These are phyloP conservation scores for Fistulifera pelliculosa DNA, from an alignment of 108 stramenopile genomes.

Conservation along the genomic window DNA sequence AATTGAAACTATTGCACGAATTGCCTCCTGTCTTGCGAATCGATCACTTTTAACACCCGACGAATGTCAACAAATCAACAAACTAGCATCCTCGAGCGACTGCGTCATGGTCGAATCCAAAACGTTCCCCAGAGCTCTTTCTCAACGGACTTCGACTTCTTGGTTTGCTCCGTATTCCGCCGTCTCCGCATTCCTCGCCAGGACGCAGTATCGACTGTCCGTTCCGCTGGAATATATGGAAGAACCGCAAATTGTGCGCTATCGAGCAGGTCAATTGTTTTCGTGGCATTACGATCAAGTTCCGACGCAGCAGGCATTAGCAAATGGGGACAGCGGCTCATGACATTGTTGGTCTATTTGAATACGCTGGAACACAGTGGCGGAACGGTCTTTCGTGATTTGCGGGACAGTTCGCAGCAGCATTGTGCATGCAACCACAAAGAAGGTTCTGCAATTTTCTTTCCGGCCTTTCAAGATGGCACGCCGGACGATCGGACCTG, in stretches of 20 bases:
- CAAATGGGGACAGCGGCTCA: slow-evolving; percentile 59
- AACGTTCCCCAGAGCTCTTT: slow-evolving; percentile 5
- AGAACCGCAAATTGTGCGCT: slow-evolving; percentile 76
- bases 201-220: slow-evolving; percentile 38
- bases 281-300: slow-evolving; percentile 81
- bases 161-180: slow-evolving; percentile 62
- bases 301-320: slow-evolving; percentile 31
- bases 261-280: slow-evolving; percentile 53
- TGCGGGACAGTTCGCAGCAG: slow-evolving; percentile 19
- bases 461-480: slow-evolving; percentile 74
- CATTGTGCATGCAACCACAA: slow-evolving; percentile 54
- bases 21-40: slow-evolving; percentile 62
- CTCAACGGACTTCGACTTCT: slow-evolving; percentile 65
- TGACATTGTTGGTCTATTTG: slow-evolving; percentile 69
- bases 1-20: slow-evolving; percentile 39
- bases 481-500: slow-evolving; percentile 70
- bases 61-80: slow-evolving; percentile 44
- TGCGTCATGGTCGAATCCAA: not conserved
- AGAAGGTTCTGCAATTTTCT: slow-evolving; percentile 76
- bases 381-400: slow-evolving; percentile 75
- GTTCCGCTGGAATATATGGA: slow-evolving; percentile 58
- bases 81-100: slow-evolving; percentile 6
- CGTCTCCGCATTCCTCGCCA: slow-evolving; percentile 49
- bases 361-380: slow-evolving; percentile 59
- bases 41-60: slow-evolving; percentile 59